Evolutionary conservation across 1,284 basidiomycete genomes (phyloP), one percentile per base, ranked within the genome.

Genomic region (Ceratobasidium sp.): DNA sequence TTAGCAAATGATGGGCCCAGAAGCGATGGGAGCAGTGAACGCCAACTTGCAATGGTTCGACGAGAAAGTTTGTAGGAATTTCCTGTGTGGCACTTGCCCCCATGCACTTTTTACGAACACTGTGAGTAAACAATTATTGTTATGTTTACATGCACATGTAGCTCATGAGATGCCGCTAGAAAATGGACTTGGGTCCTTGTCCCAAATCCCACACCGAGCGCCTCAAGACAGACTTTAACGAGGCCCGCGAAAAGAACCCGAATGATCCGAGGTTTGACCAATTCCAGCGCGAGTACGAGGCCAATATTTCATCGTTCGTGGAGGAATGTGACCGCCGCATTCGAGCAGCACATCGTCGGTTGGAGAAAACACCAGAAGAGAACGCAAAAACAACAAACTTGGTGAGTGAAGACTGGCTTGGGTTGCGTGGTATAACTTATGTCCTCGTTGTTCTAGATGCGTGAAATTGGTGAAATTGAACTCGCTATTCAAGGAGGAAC

Each of bases 311-410:
- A 75, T 84, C 88, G 2, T 98, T 98, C 78, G 93, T 99, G 72
- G 95, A 97, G 75, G 97, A 99, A 77, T 98, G 96, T 79, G 97
- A 99, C 83, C 83, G 97, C 74, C 86, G 96, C 76, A 99, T 99
- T 79, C 83, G 93, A 53, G 87, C 93, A 49, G 93, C 94, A 68
- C 96, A 99, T 78, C 85, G 95, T 72, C 85, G 97, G 75, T 81
- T 99, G 75, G 97, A 99, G 82, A 98, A 99, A 83, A 99, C 97
- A 23, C 97, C 97, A 9, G 97, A 99, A 80, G 97, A 99, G 83
- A 98, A 98, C 78, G 93, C 94, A 60, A 95, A 97, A 80, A 98
- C 96, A 33, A 97, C 97, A 23, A 95, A 96, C 78, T 80, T 99
- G 82, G 91, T 91, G 74, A 72, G 81, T 53, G n/a, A n/a, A 33